These are phyloP conservation scores for Alternaria incomplexa DNA, from an alignment of 2,329 filamentous ascomycete genomes.

Conservation along the genomic window DNA sequence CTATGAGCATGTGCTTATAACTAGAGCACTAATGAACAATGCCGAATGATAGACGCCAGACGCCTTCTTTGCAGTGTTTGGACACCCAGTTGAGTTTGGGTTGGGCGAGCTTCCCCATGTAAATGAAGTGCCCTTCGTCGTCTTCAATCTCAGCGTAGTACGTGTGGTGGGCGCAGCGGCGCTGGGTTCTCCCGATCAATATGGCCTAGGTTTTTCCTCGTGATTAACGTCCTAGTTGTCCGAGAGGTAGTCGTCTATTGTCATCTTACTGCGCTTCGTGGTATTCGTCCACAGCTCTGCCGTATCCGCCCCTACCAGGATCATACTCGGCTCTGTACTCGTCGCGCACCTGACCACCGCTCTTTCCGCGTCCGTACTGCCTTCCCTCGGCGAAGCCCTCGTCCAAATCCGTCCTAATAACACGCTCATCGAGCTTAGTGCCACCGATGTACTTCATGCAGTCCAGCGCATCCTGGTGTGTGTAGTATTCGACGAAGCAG, in stretches of 20 bases:
- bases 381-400: conserved; percentile 95
- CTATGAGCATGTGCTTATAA: background rate
- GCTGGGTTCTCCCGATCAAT: background rate
- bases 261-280: conserved; percentile 29
- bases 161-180: background rate
- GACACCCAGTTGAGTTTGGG: background rate
- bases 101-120: background rate
- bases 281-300: conserved; percentile 64
- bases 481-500: conserved; percentile 99
- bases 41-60: conserved; percentile 17
- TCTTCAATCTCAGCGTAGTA: background rate
- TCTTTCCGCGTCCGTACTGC: conserved; percentile 95
- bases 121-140: background rate
- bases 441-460: conserved; percentile 99
- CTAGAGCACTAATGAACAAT: background rate
- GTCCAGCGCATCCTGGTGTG: conserved; percentile 93
- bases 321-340: conserved; percentile 98
- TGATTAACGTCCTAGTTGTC: background rate
- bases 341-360: conserved; percentile 93
- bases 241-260: background rate
- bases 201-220: background rate
- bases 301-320: conserved; percentile 88
- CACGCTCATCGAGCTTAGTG: conserved; percentile 95
- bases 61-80: conserved; percentile 21
- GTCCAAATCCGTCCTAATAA: conserved; percentile 94